A percentile compares a stretch with the other conserved stretches of the same genome.
Evolutionary conservation across 768 basidiomycete species (phyloP).

Genomic region (Phlebiopsis gigantea): DNA sequence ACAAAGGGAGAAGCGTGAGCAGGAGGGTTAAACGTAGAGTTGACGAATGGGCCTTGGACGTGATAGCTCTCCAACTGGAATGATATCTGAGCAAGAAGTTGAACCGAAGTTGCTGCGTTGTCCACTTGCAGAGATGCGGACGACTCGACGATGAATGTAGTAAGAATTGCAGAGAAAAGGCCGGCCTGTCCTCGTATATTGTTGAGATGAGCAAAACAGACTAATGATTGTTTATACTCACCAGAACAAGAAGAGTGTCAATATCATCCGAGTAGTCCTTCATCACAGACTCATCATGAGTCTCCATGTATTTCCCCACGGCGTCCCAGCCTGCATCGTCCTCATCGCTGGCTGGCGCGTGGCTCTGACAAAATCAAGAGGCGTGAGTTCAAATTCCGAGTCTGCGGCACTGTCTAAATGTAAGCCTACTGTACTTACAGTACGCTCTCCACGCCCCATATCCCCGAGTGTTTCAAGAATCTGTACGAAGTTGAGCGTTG

Average conservation of each 20-base stretch:
- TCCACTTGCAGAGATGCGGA: background rate
- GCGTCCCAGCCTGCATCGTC: background rate
- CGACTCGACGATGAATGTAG: background rate
- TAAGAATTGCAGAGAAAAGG: background rate
- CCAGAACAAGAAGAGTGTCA: slow-evolving; percentile 2
- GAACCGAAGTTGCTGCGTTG: background rate
- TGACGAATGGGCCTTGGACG: background rate
- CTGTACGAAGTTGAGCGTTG: no score
- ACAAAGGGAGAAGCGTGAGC: background rate
- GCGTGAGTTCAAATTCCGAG: no score
- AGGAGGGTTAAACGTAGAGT: background rate
- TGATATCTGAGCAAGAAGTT: background rate
- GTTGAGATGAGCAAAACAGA: background rate
- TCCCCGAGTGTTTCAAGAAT: no score
- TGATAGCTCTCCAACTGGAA: background rate
- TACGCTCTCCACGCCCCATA: no score
- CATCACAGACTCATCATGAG: background rate
- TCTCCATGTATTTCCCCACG: background rate
- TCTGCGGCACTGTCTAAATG: no score
- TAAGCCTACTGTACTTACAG: no score
- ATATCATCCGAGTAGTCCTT: slow-evolving; percentile 4
- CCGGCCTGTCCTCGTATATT: background rate
- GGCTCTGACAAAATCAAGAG: no score
- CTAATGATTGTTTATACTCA: background rate
- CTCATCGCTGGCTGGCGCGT: no score